Evolutionary conservation across 176 grass and related monocot genomes (phyloP).

Genomic region (Triticum monococcum): DNA sequence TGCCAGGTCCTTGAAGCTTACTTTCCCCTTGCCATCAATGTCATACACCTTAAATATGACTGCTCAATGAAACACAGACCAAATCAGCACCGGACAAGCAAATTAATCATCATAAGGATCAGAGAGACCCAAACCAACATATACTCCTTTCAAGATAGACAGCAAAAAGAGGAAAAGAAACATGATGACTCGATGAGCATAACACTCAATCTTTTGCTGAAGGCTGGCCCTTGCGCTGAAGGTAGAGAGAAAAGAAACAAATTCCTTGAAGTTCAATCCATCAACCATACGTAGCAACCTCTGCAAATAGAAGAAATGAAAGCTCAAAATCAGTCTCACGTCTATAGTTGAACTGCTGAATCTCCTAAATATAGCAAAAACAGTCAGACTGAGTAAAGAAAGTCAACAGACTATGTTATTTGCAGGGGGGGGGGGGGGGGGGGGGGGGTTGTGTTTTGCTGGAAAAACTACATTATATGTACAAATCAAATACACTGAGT

Average conservation of each 20-base stretch:
- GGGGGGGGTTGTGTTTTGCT: neutral
- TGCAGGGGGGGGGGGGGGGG: too few species aligned
- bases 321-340: neutral
- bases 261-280: conserved; percentile 74
- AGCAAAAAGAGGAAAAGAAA: neutral
- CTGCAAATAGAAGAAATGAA: conserved; percentile 22
- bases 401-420: neutral
- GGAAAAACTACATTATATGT: neutral
- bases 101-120: neutral
- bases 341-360: neutral
- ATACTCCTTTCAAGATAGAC: neutral
- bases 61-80: conserved; percentile 25
- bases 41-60: conserved; percentile 89
- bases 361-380: neutral
- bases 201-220: conserved; percentile 61
- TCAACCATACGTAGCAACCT: conserved; percentile 79
- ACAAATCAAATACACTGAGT: neutral
- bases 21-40: conserved; percentile 69
- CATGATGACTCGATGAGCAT: conserved; percentile 11
- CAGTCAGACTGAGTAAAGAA: neutral
- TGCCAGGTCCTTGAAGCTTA: conserved; percentile 82
- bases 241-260: conserved; percentile 73
- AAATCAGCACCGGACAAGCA: neutral
- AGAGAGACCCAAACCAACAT: neutral
- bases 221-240: conserved; percentile 54